These are phyloP conservation scores for Knoxdaviesia proteae DNA, from an alignment of 2,329 filamentous ascomycete genomes.

Conservation along the genomic window DNA sequence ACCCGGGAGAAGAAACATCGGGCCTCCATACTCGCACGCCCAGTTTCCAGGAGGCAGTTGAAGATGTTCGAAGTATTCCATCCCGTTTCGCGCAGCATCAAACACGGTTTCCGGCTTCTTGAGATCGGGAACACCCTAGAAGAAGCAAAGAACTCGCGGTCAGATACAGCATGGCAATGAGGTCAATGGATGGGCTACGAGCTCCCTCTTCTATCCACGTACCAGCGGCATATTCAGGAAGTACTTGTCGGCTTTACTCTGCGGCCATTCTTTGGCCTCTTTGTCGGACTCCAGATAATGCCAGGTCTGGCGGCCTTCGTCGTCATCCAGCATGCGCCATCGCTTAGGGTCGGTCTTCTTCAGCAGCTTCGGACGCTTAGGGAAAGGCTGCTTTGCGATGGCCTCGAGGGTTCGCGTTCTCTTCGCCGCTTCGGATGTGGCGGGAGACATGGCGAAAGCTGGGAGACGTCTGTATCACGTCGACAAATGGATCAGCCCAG, in stretches of 20 bases:
- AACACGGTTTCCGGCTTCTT: constrained; percentile 50
- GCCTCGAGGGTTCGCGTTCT: constrained; percentile 23
- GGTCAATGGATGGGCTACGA: not conserved
- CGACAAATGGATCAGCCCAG: no score
- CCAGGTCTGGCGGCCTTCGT: constrained; percentile 79
- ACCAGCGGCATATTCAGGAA: constrained; percentile 65
- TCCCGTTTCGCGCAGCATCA: constrained; percentile 60
- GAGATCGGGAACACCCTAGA: constrained; percentile 53
- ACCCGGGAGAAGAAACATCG: constrained; percentile 84
- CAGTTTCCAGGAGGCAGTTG: constrained; percentile 82
- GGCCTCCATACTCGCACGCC: constrained; percentile 94
- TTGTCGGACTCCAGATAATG: constrained; percentile 65
- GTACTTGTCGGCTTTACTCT: constrained; percentile 76
- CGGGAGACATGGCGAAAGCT: not conserved
- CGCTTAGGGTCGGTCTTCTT: constrained; percentile 55
- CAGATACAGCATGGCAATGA: not conserved
- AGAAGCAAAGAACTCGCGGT: not conserved
- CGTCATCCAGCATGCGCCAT: constrained; percentile 62
- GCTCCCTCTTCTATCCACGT: constrained; percentile 7
- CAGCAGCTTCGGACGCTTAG: constrained; percentile 25
- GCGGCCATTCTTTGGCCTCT: constrained; percentile 58
- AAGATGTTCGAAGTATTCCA: constrained; percentile 74
- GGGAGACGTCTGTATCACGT: constrained; percentile 6
- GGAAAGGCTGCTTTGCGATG: constrained; percentile 13
- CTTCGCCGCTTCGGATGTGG: constrained; percentile 4